Base-by-base conservation (phyloP, 2,329 filamentous ascomycete species). In the Pseudomassariella vexata region DNA sequence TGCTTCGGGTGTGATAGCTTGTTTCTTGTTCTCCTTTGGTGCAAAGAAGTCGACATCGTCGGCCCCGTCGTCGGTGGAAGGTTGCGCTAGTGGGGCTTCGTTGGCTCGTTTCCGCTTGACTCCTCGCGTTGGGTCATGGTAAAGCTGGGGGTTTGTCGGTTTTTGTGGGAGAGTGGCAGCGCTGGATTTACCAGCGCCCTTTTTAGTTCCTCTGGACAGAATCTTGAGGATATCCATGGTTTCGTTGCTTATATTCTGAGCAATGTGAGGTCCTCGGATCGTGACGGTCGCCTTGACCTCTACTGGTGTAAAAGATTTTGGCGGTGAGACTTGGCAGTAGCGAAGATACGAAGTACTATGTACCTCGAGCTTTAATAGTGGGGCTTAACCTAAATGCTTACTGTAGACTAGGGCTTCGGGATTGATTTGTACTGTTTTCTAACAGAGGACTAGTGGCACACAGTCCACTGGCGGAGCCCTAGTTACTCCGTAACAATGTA, bases 151-250 rank as follows among this genome's bases (percentile, higher is more conserved):
- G 46, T 82, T 82, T 25, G 71, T 61, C 40, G 65, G 65, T 15
- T 70, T 73, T 39, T 55, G 48, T 19, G 47, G 47, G 19, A 56
- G 50, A 24, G 57, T 51, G 5, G 42, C 41, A 9, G 52, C 39
- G 12, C 50, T 47, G 9, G 48, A 39, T 30, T 59, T 65, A 36
- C 61, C 66, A 5, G 63, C 50, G 10, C 66, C 61, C 47, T 66
- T 66, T 40, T 83, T 85, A 3, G 76, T 78, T 36, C 81, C 81
- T 30, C 82, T 72, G 21, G 82, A 85, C 37, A 88, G 64, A 19
- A 88, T 63, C 49, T 79, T 85, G 50, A 86, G 66, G 34, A 86
- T 78, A 59, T 88, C 82, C 81, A 85, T 85, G 35, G 29, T 45
- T 34, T 28, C 11, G 14, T 2, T 22, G 19, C 14, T 3, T 9